These are phyloP conservation scores for Phaffia rhodozyma DNA, from an alignment of 1,284 basidiomycete species.

Conservation along the genomic window DNA sequence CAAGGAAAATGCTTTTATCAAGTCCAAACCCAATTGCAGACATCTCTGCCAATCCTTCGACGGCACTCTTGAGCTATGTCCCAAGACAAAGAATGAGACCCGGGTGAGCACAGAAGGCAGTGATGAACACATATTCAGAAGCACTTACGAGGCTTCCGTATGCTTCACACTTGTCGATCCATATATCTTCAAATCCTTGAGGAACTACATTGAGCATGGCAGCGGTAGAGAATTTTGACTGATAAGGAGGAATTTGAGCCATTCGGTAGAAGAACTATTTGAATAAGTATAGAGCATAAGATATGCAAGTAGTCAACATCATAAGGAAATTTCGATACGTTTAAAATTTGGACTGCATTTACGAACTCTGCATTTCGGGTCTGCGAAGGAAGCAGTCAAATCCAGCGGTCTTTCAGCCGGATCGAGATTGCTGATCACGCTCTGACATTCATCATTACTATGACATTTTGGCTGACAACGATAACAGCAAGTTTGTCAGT, in stretches of 20 bases:
- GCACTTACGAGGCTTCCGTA: background rate
- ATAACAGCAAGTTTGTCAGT: background rate
- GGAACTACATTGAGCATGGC: conserved; percentile 73
- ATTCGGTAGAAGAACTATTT: conserved; percentile 75
- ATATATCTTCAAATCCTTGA: conserved; percentile 44
- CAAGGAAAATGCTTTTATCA: conserved; percentile 49
- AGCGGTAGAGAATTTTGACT: conserved; percentile 58
- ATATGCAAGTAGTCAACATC: background rate
- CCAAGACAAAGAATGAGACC: background rate
- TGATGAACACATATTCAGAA: background rate
- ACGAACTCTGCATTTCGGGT: conserved; percentile 66
- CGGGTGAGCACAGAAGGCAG: background rate
- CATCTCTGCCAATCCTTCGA: conserved; percentile 71
- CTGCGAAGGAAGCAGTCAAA: conserved; percentile 50
- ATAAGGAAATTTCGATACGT: background rate
- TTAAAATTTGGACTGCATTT: conserved; percentile 21
- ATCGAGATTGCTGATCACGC: conserved; percentile 45
- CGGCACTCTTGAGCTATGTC: conserved; percentile 32
- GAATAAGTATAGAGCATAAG: background rate
- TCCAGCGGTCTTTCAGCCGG: conserved; percentile 69
- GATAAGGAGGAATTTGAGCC: conserved; percentile 59
- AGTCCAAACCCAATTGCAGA: conserved; percentile 65
- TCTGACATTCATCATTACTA: conserved; percentile 34
- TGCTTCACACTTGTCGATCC: conserved; percentile 40
- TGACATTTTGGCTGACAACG: conserved; percentile 64